phyloP scores from a whole-genome alignment of 2,329 filamentous ascomycete genomes.

The Trichoderma sp. region DNA sequence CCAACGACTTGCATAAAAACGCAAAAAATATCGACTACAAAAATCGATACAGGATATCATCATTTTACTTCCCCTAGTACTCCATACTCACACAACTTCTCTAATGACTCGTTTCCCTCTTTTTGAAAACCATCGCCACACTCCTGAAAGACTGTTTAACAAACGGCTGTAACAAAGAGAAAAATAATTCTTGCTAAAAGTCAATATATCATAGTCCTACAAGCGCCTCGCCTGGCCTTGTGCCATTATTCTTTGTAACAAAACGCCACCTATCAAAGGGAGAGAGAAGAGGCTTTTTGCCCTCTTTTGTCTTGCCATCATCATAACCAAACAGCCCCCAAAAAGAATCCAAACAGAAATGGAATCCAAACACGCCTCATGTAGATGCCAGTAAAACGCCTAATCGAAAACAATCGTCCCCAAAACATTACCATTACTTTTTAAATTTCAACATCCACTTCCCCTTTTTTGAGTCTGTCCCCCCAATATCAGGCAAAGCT shows the following conservation, averaged over 20 bases:
- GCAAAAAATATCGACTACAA: conserved; percentile 2
- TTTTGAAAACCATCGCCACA: not conserved
- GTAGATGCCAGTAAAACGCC: conserved; percentile 11
- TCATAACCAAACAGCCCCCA: not conserved
- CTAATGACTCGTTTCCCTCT: not conserved
- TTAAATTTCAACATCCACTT: not conserved
- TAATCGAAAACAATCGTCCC: not conserved
- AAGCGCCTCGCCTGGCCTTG: conserved; percentile 15
- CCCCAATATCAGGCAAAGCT: conserved; percentile 41
- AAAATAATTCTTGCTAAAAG: not conserved
- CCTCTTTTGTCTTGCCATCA: not conserved
- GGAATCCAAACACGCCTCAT: conserved; percentile 11
- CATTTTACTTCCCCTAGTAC: not conserved
- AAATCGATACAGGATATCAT: conserved; percentile 23
- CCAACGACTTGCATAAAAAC: no score
- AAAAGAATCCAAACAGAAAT: not conserved
- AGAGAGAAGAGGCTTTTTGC: not conserved
- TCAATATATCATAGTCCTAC: conserved; percentile 9
- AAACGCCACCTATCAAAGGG: conserved; percentile 6
- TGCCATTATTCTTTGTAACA: conserved; percentile 4
- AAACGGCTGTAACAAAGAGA: not conserved
- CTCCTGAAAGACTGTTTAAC: not conserved
- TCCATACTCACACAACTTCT: conserved; percentile 8
- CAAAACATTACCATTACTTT: conserved; percentile 23
- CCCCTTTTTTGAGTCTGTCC: not conserved